phyloP scores from a whole-genome alignment of 2,329 filamentous ascomycete species.

The Fusarium papillatum region DNA sequence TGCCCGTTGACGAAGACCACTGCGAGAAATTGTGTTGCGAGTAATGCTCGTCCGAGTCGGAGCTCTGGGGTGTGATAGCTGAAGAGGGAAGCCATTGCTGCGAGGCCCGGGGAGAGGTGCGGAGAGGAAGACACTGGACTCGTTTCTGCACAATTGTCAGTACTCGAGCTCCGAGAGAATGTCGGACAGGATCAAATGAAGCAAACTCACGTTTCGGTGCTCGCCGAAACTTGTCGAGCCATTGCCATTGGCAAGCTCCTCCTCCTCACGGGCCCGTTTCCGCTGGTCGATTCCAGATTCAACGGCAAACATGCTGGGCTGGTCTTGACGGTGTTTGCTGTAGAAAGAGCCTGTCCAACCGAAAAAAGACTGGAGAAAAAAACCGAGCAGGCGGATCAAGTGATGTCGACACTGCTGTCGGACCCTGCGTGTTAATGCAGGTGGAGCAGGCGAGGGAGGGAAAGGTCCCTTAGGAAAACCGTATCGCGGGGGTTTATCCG shows the following conservation, averaged over 20 bases:
- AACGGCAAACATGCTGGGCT: constrained; percentile 53
- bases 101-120: constrained; percentile 56
- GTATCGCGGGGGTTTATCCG: constrained; percentile 34
- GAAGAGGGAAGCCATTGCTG: constrained; percentile 47
- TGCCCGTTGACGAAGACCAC: constrained; percentile 46
- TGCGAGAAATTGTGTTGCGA: constrained; percentile 48
- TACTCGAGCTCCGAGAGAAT: neutral
- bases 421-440: constrained; percentile 42
- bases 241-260: constrained; percentile 52
- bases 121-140: constrained; percentile 65
- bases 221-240: constrained; percentile 60
- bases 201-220: constrained; percentile 61
- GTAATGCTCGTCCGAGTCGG: constrained; percentile 54
- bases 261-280: constrained; percentile 62
- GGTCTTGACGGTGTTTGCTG: constrained; percentile 5
- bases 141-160: constrained; percentile 61
- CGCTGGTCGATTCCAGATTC: constrained; percentile 52
- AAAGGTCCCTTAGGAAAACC: constrained; percentile 29
- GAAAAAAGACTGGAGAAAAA: constrained; percentile 22
- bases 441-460: constrained; percentile 37
- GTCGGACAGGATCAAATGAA: neutral
- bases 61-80: constrained; percentile 56
- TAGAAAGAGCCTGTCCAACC: constrained; percentile 9
- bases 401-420: constrained; percentile 30
- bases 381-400: constrained; percentile 18